A percentile compares a stretch with the other conserved stretches of the same genome.
phyloP scores from a whole-genome alignment of 192 early-diverging fungal genomes.

The Diversispora eburnea region DNA sequence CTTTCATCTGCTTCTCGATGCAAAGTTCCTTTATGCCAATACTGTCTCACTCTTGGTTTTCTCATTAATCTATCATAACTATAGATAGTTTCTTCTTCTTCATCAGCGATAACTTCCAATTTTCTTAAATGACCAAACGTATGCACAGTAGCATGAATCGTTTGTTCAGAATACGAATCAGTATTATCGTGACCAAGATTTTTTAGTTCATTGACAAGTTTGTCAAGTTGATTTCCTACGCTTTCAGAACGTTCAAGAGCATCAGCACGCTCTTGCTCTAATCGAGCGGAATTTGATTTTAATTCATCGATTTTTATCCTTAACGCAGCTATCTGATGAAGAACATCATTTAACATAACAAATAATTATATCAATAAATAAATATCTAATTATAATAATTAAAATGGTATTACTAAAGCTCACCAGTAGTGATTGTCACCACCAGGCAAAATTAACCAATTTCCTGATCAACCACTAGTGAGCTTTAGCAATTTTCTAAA shows the following conservation, averaged over 20 bases:
- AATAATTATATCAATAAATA: not conserved
- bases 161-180: slow-evolving; percentile 14
- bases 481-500: too few relatives aligned
- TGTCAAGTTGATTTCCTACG: slow-evolving; percentile 24
- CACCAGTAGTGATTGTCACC: too few relatives aligned
- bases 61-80: slow-evolving; percentile 21
- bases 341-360: not conserved
- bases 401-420: too few relatives aligned
- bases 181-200: slow-evolving; percentile 10
- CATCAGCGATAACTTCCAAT: slow-evolving; percentile 32
- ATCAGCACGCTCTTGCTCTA: slow-evolving; percentile 8
- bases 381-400: too few relatives aligned
- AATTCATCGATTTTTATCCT: slow-evolving; percentile 27
- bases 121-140: slow-evolving; percentile 24
- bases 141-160: slow-evolving; percentile 31
- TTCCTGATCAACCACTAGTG: too few relatives aligned
- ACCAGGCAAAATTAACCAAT: too few relatives aligned
- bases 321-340: slow-evolving; percentile 9
- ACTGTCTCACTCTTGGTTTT: slow-evolving; percentile 27
- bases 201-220: slow-evolving; percentile 14
- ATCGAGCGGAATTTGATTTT: not conserved
- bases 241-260: slow-evolving; percentile 15
- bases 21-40: slow-evolving; percentile 22
- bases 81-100: not conserved
- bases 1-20: slow-evolving; percentile 31